These are phyloP conservation scores for Phytophthora quininea DNA, from an alignment of 352 stramenopile species.

Conservation along the genomic window DNA sequence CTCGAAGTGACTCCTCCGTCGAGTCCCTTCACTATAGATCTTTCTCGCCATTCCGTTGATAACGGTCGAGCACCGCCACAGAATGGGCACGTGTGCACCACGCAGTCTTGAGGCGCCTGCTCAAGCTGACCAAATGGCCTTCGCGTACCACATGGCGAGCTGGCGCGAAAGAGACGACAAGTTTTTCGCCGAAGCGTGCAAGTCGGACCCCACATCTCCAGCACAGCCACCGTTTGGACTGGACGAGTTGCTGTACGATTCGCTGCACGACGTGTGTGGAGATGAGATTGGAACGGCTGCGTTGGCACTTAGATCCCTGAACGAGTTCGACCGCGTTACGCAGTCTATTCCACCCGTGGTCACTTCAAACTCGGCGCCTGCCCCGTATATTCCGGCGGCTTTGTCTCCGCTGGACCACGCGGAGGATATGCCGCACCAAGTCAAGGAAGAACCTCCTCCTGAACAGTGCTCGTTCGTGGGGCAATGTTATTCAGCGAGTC, in stretches of 20 bases:
- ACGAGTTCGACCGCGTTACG: conserved; percentile 22
- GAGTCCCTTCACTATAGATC: too few species aligned
- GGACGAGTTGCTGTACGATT: conserved; percentile 36
- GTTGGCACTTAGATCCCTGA: conserved; percentile 15
- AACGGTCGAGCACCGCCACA: too few species aligned
- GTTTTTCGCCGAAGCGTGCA: conserved; percentile 3
- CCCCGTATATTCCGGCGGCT: conserved; percentile 7
- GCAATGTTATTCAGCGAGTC: too few species aligned
- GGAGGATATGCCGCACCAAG: conserved; percentile 10
- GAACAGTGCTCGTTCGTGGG: too few species aligned
- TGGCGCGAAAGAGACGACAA: conserved; percentile 16
- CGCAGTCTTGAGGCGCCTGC: neutral
- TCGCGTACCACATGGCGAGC: neutral
- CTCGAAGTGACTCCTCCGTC: too few species aligned
- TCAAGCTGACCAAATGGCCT: neutral
- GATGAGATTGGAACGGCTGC: conserved; percentile 4
- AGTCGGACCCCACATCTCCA: conserved; percentile 25
- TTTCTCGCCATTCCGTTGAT: too few species aligned
- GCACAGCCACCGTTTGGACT: conserved; percentile 30
- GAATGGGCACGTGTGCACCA: conserved; percentile 16
- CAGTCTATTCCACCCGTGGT: conserved; percentile 10
- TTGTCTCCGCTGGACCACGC: conserved; percentile 8
- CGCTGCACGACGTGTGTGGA: conserved; percentile 26
- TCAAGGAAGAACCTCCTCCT: conserved; percentile 6
- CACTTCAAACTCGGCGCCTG: neutral